phyloP scores from a whole-genome alignment of 495 filamentous ascomycete genomes.

The Aspergillus sclerotioniger region DNA sequence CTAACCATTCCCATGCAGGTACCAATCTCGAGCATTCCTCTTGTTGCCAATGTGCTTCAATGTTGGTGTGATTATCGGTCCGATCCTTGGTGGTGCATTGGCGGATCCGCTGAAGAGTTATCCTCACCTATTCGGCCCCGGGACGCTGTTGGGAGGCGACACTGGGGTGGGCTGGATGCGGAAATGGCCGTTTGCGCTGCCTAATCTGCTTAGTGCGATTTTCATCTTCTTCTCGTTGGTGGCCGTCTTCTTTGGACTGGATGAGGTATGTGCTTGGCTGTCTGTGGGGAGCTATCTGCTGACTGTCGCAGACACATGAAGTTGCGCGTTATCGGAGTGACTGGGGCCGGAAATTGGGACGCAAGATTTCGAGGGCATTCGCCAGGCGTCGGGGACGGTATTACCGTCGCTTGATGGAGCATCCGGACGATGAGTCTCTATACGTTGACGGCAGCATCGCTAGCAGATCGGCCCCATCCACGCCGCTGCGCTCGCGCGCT shows the following conservation, averaged over 20 bases:
- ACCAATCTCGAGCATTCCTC: constrained; percentile 73
- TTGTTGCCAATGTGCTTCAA: constrained; percentile 83
- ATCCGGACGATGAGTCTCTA: constrained; percentile 31
- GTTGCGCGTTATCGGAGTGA: constrained; percentile 43
- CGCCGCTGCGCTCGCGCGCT: constrained; percentile 20
- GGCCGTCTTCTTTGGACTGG: constrained; percentile 55
- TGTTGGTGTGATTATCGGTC: constrained; percentile 66
- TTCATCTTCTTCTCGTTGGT: constrained; percentile 51
- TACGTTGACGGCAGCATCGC: constrained; percentile 30
- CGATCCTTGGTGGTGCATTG: constrained; percentile 63
- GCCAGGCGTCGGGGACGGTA: constrained; percentile 23
- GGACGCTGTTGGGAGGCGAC: constrained; percentile 47
- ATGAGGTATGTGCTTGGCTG: constrained; percentile 46
- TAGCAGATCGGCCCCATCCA: constrained; percentile 30
- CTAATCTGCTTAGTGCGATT: constrained; percentile 57
- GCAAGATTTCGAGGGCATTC: constrained; percentile 37
- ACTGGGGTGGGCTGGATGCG: constrained; percentile 60
- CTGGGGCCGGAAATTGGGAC: constrained; percentile 48
- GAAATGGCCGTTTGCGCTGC: constrained; percentile 61
- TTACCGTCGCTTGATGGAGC: constrained; percentile 29
- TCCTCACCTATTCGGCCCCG: constrained; percentile 64
- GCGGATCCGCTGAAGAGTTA: constrained; percentile 68
- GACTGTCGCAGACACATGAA: constrained; percentile 47
- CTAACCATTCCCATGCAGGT: constrained; percentile 39
- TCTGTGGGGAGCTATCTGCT: not conserved